Percentiles rank a stretch among this genome's conserved stretches.
Evolutionary conservation across 1,284 basidiomycete genomes (phyloP).

Genomic region (Fomitiporia mediterranea): DNA sequence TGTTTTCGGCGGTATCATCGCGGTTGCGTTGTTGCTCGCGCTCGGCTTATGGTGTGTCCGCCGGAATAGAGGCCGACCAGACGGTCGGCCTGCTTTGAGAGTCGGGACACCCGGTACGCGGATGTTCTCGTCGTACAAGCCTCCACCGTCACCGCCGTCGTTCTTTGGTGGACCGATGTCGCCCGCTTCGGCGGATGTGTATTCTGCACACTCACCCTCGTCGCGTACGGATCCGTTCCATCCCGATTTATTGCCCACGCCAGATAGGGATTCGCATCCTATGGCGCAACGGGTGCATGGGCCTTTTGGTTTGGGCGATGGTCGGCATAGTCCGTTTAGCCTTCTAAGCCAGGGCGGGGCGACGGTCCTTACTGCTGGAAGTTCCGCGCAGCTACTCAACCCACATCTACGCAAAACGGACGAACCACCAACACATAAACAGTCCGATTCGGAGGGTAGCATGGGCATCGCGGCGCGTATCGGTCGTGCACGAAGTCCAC

Average conservation of each 20-base stretch:
- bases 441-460: not conserved
- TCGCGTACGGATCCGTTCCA: not conserved
- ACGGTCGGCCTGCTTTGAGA: not conserved
- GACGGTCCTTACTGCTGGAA: slow-evolving; percentile 13
- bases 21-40: not conserved
- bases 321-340: slow-evolving; percentile 8
- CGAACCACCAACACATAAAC: not conserved
- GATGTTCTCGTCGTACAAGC: slow-evolving; percentile 2
- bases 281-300: not conserved
- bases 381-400: slow-evolving; percentile 8
- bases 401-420: not conserved
- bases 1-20: slow-evolving; percentile 15
- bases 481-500: not conserved
- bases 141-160: not conserved
- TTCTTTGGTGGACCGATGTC: slow-evolving; percentile 1
- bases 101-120: not conserved
- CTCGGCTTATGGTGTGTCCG: not conserved
- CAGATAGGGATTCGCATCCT: not conserved
- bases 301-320: not conserved
- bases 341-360: slow-evolving; percentile 8
- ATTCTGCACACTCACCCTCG: not conserved
- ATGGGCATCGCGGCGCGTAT: not conserved
- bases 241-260: not conserved
- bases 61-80: not conserved
- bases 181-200: not conserved